Base-by-base conservation (phyloP, 2,329 filamentous ascomycete genomes). In the Neopestalotiopsis sp. region DNA sequence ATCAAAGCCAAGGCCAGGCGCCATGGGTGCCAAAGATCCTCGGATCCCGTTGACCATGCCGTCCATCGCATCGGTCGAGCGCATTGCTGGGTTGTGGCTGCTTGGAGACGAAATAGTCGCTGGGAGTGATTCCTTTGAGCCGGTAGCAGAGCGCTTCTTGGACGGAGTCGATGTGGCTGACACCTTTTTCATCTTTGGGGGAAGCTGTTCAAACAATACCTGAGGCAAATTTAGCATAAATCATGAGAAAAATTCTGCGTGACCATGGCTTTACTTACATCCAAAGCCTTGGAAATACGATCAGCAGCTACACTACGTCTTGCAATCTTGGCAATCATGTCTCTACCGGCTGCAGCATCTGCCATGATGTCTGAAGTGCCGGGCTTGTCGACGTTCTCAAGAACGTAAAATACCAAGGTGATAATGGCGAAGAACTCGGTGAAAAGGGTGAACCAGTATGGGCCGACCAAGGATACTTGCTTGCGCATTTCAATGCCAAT, bases 281-380 rank as follows among this genome's bases (percentile, higher is more conserved):
- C 88, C 34, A 99, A 85, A 56, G 93, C 92, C 60, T 85, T 86
- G 1, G 93, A 94, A 75, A 97, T 96, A 70, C 94, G 87, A 77
- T 98, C 94, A 3, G 96, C 96, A 45, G 95, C 94, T 85, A 97
- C 87, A 76, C 94, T 98, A 75, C 92, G 91, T 74, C 92, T 90
- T 2, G 94, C 92, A 69, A 98, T 86, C 17, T 90, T 90, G 65
- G 90, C 89, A 70, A 98, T 88, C 71, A 95, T 93, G 72, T 95
- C 91, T 76, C 93, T 93, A 20, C 95, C 96, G 71, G 94, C 92
- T 70, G 90, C 87, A 0, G 95, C 95, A 81, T 98, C 95, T 66
- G 91, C 91, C 69, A 98, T 84, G 28, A 98, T 92, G 71, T 97
- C 94, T 65, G 91, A 87, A 5, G 91, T 91, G 1, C 91, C 92